Conservation (phyloP, 306 rosid genomes). For the Prosopis cineraria region DNA sequence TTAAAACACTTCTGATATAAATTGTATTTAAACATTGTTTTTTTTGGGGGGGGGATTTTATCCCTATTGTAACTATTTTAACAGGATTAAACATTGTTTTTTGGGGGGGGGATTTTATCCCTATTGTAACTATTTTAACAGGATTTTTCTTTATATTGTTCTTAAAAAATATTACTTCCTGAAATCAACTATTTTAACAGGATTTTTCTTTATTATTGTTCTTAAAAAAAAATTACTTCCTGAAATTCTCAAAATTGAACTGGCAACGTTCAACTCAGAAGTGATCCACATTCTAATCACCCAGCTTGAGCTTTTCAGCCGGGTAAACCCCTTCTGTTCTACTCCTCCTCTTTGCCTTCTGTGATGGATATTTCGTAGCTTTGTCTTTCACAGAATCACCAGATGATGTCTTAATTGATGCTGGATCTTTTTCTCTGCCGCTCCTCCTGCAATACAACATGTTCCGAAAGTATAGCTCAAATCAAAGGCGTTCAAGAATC, state of each 20-base stretch:
- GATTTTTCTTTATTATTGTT: no score
- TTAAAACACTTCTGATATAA: not conserved
- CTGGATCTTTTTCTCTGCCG: conserved; percentile 37
- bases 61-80: not conserved
- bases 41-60: not conserved
- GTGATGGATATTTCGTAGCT: conserved; percentile 26
- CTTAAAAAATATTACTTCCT: no score
- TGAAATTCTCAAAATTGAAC: not conserved
- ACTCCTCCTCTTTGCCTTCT: conserved; percentile 27
- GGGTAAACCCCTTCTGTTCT: conserved; percentile 44
- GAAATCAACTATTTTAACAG: no score
- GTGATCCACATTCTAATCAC: conserved; percentile 15
- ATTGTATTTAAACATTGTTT: not conserved
- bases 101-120: not conserved
- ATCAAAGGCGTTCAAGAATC: conserved; percentile 23
- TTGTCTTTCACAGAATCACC: conserved; percentile 36
- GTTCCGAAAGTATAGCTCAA: not conserved
- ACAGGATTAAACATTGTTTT: no score
- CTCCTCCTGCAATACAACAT: conserved; percentile 32
- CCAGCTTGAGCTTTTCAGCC: conserved; percentile 45
- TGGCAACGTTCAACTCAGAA: not conserved
- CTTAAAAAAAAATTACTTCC: no score
- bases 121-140: not conserved
- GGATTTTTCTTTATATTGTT: no score
- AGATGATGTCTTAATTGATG: conserved; percentile 30